Percentiles rank a stretch among this genome's conserved stretches.
phyloP scores from a whole-genome alignment of 352 stramenopile species.

The Aphanomyces euteiches region DNA sequence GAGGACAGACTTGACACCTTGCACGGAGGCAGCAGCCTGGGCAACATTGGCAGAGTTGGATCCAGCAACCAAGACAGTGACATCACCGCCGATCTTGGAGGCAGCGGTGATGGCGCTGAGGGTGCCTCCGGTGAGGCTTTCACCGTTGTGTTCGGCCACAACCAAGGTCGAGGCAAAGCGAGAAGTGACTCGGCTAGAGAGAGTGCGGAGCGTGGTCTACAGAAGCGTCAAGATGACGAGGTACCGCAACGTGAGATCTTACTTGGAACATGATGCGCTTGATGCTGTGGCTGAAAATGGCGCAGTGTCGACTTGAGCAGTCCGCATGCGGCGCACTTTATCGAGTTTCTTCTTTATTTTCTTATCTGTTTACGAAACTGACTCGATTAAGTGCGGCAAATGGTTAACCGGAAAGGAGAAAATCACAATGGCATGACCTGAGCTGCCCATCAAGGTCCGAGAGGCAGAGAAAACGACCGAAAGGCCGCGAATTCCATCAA shows the following conservation, averaged over 20 bases:
- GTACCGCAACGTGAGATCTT: neutral
- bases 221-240: neutral
- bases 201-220: conserved; percentile 28
- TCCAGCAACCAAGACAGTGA: conserved; percentile 73
- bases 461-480: too few relatives aligned
- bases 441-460: too few relatives aligned
- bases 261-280: conserved; percentile 22
- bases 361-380: conserved; percentile 5
- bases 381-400: neutral
- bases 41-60: conserved; percentile 55
- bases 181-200: conserved; percentile 8
- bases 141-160: conserved; percentile 82
- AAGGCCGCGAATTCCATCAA: too few relatives aligned
- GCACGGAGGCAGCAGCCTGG: conserved; percentile 67
- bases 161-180: conserved; percentile 74
- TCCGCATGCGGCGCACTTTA: conserved; percentile 13
- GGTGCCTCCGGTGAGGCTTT: conserved; percentile 63
- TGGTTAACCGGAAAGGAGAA: neutral
- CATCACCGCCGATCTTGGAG: conserved; percentile 71
- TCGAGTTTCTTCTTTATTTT: neutral
- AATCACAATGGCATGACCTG: too few relatives aligned
- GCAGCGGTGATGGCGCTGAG: conserved; percentile 85
- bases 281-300: conserved; percentile 24
- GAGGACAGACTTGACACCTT: conserved; percentile 77
- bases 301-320: neutral